Base-by-base conservation (phyloP, 2,329 filamentous ascomycete genomes). In the Neopestalotiopsis sp. region DNA sequence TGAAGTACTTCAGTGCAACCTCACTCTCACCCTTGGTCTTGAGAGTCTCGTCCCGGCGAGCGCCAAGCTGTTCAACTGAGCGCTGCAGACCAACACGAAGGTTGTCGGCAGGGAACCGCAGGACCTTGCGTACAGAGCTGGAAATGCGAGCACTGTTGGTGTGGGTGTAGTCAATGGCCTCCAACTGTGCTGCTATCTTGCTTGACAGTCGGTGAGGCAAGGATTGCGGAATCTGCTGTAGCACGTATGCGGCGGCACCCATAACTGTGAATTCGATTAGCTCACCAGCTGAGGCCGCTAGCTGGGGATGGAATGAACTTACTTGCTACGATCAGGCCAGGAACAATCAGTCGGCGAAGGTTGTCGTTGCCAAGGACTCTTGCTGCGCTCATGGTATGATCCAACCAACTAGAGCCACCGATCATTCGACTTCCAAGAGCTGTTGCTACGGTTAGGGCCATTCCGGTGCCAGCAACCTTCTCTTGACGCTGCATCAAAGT, bases 381-480 rank as follows among this genome's bases (percentile, higher is more conserved):
- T n/a, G 89, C 91, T 7, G 92, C 93, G 71, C 92, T 93, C 66
- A 98, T 81, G 1, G 93, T 92, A 71, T 95, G 93, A 78, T 98
- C 95, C 74, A 98, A 84, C 94, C 95, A 98, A 65, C 92, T 91
- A 74, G 92, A 90, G 71, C 94, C 92, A 69, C 95, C 94, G 52
- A 99, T 84, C 76, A 96, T 86, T 62, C 94, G 89, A 63, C 92
- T 89, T 68, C 95, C 94, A 4, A 98, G 85, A 1, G 97, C 94
- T 68, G 94, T 95, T 10, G 93, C 93, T 45, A 97, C 88, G 1
- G 96, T 99, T 77, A 99, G 86, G 5, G 95, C 96, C 92, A 99
- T 95, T 72, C 96, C 93, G 3, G 95, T 97, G 52, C 95, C 94
- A 5, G 95, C 95, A 68, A 97, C 87, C 85, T 98, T 99, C 81